Base-by-base conservation (phyloP, 305 asterid species). In the Petunia hybrid region DNA sequence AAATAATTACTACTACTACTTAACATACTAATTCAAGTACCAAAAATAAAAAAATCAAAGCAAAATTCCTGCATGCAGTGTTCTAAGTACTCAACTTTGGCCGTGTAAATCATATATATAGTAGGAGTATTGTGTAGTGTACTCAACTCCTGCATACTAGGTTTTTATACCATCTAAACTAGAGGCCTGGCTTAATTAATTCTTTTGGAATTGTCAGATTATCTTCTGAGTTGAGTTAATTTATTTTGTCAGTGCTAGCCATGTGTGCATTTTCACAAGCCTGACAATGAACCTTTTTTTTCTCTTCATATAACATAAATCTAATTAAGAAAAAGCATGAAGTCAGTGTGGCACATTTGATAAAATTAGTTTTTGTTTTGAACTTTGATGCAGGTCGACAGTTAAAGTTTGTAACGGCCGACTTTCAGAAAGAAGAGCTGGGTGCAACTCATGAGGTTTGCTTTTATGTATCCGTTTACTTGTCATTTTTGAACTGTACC, bases 301-400 rank as follows among this genome's bases (percentile, higher is more conserved):
- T n/a, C 22, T 12, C 56, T 75, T 3, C 39, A 40, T 55, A 57
- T 41, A 70, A 70, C 56, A 8, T 5, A 73, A 48, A 73, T 73
- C 35, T 59, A 7, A 8, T 55, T n/a, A n/a, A n/a, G n/a, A 22
- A 22, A 22, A 22, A 22, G 31, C 31, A 22, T 22, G 31, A 22
- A 22, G 31, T 22, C 31, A 22, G 31, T 22, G 31, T 22, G 31
- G 31, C 31, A 22, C 0, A 22, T 22, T 22, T 22, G 31, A 22
- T 22, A 22, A 0, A 22, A 22, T 22, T 22, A 22, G 31, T 22
- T 22, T 22, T 22, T 1, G 31, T 22, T 22, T 22, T 22, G 31
- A 22, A 55, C 77, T n/a, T 53, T 62, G 77, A 61, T 85, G 89
- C 87, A 93, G 96, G 93, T 36, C 89, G 92, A 71, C 75, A 80